Base-by-base conservation (phyloP, 2,329 filamentous ascomycete species). In the Trichoderma gracile region DNA sequence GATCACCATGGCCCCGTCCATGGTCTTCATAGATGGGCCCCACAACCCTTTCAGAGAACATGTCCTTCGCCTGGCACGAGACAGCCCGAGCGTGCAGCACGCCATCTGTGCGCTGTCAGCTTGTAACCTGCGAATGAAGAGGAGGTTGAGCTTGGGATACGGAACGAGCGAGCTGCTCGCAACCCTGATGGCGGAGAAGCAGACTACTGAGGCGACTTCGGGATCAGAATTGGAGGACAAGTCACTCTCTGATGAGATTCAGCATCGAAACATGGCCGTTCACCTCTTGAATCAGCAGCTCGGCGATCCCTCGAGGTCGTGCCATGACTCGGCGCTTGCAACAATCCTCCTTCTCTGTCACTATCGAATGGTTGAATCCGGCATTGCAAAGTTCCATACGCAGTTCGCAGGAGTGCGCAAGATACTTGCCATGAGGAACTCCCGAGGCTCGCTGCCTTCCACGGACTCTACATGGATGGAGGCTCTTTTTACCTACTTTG, bases 361-460 rank as follows among this genome's bases (percentile, higher is more conserved):
- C 66, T 97, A 96, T 75, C 91, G 96, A 69, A 93, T 97, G 78
- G 95, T 92, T 67, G 93, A 97, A 76, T 95, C 91, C 1, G 94
- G 94, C 3, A 89, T 97, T 69, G 92, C 92, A 21, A 94, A 94
- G 72, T 97, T 97, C 78, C 91, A 93, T 69, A 95, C 91, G 0
- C 94, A 97, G 74, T 93, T 97, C 71, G 92, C 92, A 0, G 93
- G 94, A 0, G 93, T 97, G 45, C 93, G 93, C 78, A 96, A 96
- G 80, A 87, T 98, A 38, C 84, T 97, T 12, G 86, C 88, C 4
- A 86, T 97, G 78, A 85, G 93, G 65, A 67, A 33, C 21, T 59
- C 72, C 3, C 85, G 89, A 68, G 69, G 71, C 40, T 65, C 71
- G 33, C 65, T 73, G 77, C 83, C 74, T 71, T 87, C 72, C 76